Evolutionary conservation across 169 alveolate genomes (phyloP).

Genomic region (Babesia divergens): DNA sequence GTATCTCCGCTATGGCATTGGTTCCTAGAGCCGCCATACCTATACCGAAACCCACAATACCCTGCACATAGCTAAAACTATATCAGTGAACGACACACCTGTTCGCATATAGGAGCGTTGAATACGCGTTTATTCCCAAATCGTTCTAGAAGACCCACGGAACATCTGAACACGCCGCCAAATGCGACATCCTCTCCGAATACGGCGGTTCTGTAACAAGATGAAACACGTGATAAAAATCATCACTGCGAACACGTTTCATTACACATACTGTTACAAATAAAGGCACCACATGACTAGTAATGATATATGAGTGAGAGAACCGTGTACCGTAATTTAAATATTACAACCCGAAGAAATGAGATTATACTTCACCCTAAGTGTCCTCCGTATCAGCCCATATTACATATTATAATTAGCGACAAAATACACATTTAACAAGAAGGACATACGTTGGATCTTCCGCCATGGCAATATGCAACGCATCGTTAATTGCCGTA

Average conservation of each 20-base stretch:
- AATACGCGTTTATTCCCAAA: constrained; percentile 91
- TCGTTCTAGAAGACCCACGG: constrained; percentile 89
- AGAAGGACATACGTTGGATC: constrained; percentile 82
- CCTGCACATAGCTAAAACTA: constrained; percentile 63
- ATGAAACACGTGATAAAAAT: neutral
- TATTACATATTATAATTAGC: neutral
- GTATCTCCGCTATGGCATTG: constrained; percentile 96
- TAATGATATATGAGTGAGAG: no score
- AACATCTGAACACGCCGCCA: constrained; percentile 98
- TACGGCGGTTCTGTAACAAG: constrained; percentile 69
- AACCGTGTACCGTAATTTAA: no score
- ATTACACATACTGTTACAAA: neutral
- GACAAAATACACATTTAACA: neutral
- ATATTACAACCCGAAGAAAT: no score
- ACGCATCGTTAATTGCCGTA: constrained; percentile 89
- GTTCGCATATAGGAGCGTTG: constrained; percentile 95
- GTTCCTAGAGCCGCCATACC: constrained; percentile 91
- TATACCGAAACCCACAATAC: constrained; percentile 95
- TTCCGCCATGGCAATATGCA: constrained; percentile 87
- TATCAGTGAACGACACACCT: constrained; percentile 47
- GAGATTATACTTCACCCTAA: no score
- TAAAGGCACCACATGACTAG: neutral
- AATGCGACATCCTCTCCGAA: constrained; percentile 98
- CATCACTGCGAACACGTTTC: neutral
- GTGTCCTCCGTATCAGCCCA: constrained; percentile 38